phyloP scores from a whole-genome alignment of 2,329 filamentous ascomycete genomes.

The Sporothrix mexicana region DNA sequence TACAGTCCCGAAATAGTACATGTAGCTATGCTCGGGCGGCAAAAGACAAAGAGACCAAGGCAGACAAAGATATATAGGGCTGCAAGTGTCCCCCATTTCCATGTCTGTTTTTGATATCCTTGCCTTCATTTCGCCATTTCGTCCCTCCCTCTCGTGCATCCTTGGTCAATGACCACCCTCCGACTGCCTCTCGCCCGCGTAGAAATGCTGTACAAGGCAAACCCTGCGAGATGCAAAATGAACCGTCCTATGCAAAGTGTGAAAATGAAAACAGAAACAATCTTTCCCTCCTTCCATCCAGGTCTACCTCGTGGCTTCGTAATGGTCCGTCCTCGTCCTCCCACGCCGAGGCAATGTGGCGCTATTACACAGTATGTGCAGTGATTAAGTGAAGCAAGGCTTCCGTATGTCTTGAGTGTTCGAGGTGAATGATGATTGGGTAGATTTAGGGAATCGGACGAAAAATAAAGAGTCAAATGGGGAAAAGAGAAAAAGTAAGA shows the following conservation, averaged over 20 bases:
- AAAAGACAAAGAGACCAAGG: background rate
- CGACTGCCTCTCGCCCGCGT: background rate
- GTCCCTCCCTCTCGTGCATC: background rate
- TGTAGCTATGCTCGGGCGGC: constrained; percentile 25
- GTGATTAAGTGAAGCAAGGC: background rate
- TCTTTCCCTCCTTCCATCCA: background rate
- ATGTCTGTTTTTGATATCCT: background rate
- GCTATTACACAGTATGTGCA: constrained; percentile 12
- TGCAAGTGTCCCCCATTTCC: background rate
- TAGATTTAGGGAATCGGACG: background rate
- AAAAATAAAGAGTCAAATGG: too few species aligned
- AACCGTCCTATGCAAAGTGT: background rate
- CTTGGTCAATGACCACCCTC: background rate
- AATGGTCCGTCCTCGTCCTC: background rate
- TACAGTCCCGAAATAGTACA: constrained; percentile 1
- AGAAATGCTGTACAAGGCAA: constrained; percentile 15
- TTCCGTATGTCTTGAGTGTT: background rate
- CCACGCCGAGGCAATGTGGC: background rate
- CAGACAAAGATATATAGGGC: background rate
- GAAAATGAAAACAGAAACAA: background rate
- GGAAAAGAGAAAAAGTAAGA: background rate
- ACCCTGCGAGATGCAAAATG: constrained; percentile 27
- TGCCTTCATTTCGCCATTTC: constrained; percentile 7
- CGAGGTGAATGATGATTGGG: background rate
- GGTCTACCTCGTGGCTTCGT: constrained; percentile 4